A percentile compares a stretch with the other conserved stretches of the same genome.
Conservation (phyloP, 805 yeast genomes). For the Brettanomyces custersianus region DNA sequence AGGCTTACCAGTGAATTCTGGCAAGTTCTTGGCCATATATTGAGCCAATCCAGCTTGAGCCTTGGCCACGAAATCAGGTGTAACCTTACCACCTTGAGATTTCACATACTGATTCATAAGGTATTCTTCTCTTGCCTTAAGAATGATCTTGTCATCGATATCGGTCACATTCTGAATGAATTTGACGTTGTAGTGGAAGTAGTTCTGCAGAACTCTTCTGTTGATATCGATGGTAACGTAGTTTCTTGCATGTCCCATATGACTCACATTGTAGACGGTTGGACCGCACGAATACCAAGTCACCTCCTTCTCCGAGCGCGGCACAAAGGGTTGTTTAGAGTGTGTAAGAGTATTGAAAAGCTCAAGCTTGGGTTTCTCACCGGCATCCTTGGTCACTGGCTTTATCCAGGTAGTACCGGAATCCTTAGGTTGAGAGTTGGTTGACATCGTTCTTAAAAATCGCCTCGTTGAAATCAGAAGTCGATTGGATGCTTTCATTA, state of each 20-base stretch:
- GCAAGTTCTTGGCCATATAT: conserved; percentile 49
- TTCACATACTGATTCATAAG: conserved; percentile 55
- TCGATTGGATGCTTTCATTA: not conserved
- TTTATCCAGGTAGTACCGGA: conserved; percentile 22
- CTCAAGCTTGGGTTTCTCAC: conserved; percentile 37
- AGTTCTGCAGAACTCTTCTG: conserved; percentile 80
- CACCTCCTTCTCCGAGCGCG: conserved; percentile 53
- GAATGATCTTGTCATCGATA: conserved; percentile 92
- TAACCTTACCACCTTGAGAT: conserved; percentile 21
- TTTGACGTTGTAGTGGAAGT: conserved; percentile 79
- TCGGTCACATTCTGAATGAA: conserved; percentile 98
- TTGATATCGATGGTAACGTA: conserved; percentile 92
- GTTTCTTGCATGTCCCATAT: conserved; percentile 98
- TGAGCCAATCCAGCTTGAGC: conserved; percentile 34
- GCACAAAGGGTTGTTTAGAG: conserved; percentile 69
- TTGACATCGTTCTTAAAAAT: conserved; percentile 6
- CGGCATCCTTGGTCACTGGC: conserved; percentile 15
- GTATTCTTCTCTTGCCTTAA: conserved; percentile 86
- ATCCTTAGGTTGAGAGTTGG: conserved; percentile 3
- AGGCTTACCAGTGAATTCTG: conserved; percentile 28
- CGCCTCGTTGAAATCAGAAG: not conserved
- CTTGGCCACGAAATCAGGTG: conserved; percentile 28
- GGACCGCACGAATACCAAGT: conserved; percentile 99
- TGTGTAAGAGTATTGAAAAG: conserved; percentile 81
- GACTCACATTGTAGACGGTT: conserved; percentile 91